Conservation (phyloP, 345 rosid species). For the Mallotus nudiflorus region DNA sequence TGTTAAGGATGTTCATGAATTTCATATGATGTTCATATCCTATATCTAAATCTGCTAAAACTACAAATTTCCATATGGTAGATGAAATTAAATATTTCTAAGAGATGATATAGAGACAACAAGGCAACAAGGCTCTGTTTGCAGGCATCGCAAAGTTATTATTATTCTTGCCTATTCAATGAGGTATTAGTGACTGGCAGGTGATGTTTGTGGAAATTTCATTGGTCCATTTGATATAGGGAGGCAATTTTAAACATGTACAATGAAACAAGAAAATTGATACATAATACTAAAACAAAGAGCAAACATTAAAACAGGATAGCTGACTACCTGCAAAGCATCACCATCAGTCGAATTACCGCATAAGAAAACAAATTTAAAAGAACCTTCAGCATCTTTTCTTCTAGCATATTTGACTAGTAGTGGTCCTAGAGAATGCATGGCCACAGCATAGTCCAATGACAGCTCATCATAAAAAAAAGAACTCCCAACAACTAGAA, state of each 20-base stretch:
- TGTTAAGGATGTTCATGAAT: too few relatives aligned
- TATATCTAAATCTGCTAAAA: too few relatives aligned
- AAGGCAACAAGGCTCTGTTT: too few relatives aligned
- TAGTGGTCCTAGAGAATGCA: constrained; percentile 78
- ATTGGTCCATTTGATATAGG: background rate
- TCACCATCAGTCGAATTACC: constrained; percentile 81
- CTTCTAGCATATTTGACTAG: constrained; percentile 73
- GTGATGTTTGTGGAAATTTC: background rate
- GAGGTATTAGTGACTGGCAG: background rate
- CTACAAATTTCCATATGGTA: too few relatives aligned
- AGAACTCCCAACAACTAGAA: constrained; percentile 81
- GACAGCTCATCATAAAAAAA: constrained; percentile 69
- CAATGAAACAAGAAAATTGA: constrained; percentile 2
- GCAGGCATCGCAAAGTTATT: too few relatives aligned
- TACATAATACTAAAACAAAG: background rate
- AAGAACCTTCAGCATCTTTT: constrained; percentile 52
- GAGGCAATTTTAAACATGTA: background rate
- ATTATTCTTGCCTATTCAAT: background rate
- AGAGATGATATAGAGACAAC: too few relatives aligned
- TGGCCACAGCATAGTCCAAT: constrained; percentile 83
- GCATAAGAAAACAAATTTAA: constrained; percentile 77
- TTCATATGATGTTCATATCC: too few relatives aligned
- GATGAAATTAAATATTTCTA: too few relatives aligned
- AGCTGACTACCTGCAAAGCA: constrained; percentile 67
- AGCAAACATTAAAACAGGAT: constrained; percentile 16